Evolutionary conservation across 345 rosid species (phyloP).

Genomic region (Kernera saxatilis): DNA sequence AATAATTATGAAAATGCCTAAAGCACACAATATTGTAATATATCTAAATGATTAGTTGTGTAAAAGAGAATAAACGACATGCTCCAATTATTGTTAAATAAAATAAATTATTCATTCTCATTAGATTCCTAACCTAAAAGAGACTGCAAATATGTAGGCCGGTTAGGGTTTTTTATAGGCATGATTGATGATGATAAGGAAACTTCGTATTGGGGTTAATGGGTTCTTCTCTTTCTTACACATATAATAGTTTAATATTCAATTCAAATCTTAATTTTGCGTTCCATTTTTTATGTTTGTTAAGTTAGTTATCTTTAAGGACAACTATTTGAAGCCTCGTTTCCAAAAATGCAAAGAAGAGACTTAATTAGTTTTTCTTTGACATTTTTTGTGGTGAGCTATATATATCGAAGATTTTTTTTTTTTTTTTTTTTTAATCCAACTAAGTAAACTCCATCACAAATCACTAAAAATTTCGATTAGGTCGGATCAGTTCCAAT

Average conservation of each 20-base stretch:
- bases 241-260: neutral
- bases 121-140: constrained; percentile 40
- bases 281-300: neutral
- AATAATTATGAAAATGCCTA: neutral
- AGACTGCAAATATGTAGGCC: constrained; percentile 26
- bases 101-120: constrained; percentile 14
- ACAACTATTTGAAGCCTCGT: neutral
- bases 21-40: constrained; percentile 21
- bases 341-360: neutral
- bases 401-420: neutral
- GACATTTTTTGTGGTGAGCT: neutral
- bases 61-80: constrained; percentile 29
- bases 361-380: no score
- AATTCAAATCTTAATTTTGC: neutral
- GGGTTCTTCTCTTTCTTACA: neutral
- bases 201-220: constrained; percentile 27
- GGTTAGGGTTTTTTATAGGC: constrained; percentile 47
- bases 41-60: constrained; percentile 21
- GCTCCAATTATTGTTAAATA: constrained; percentile 36
- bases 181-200: constrained; percentile 35
- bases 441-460: neutral
- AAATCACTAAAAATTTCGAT: neutral
- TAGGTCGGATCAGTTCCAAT: neutral
- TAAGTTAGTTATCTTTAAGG: neutral
- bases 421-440: neutral